phyloP scores from a whole-genome alignment of 768 basidiomycete genomes.

The Suillus spraguei region DNA sequence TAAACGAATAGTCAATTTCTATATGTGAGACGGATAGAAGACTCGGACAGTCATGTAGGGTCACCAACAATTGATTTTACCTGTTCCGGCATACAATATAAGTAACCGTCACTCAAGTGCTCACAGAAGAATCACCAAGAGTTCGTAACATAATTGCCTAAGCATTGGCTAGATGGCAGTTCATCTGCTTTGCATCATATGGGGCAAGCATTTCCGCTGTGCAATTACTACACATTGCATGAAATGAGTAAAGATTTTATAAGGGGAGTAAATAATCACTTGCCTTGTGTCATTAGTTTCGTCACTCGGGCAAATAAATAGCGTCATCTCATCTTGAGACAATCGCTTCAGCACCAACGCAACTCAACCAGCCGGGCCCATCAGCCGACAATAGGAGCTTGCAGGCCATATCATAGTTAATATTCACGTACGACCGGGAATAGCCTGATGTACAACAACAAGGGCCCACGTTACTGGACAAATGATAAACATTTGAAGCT shows the following conservation, averaged over 20 bases:
- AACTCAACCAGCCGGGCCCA: not conserved
- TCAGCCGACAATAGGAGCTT: not conserved
- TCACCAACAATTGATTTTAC: conserved; percentile 1
- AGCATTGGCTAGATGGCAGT: not conserved
- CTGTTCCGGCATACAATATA: not conserved
- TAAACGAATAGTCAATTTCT: conserved; percentile 2
- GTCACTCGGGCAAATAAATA: not conserved
- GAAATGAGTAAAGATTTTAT: too few species aligned
- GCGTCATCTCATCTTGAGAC: not conserved
- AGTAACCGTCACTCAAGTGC: not conserved
- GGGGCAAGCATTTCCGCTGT: not conserved
- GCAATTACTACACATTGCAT: not conserved
- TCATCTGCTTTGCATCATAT: not conserved
- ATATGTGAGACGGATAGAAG: not conserved
- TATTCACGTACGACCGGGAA: not conserved
- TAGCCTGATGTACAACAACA: not conserved
- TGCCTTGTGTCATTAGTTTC: not conserved
- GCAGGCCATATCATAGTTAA: not conserved
- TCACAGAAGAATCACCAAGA: not conserved
- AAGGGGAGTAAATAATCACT: not conserved
- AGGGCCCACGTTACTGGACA: not conserved
- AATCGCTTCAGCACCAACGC: not conserved
- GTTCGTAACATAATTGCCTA: not conserved
- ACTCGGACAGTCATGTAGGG: not conserved
- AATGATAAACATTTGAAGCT: not conserved